Conservation (phyloP, 139 green algal genomes). For the Pseudopediastrum boryanum region DNA sequence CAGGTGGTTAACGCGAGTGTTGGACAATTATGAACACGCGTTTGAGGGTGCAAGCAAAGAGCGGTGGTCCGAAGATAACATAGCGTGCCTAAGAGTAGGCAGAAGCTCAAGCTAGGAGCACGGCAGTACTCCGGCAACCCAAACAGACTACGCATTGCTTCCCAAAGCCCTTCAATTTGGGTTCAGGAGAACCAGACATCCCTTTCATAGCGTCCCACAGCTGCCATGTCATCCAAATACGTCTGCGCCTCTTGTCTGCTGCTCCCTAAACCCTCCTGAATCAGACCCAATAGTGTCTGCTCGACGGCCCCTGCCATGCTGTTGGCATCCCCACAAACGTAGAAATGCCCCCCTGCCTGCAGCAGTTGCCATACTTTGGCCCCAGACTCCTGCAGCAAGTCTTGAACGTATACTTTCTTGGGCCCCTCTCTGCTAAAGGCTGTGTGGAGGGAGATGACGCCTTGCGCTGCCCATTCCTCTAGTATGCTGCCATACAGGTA, state of each 20-base stretch:
- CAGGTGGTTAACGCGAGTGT: too few species aligned
- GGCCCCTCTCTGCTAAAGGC: constrained; percentile 84
- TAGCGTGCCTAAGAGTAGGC: too few species aligned
- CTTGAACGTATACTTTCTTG: constrained; percentile 95
- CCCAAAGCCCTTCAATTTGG: too few species aligned
- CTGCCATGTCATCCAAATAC: constrained; percentile 65
- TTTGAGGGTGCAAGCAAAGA: too few species aligned
- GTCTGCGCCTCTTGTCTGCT: constrained; percentile 28
- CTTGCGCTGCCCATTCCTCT: constrained; percentile 65
- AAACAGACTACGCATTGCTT: too few species aligned
- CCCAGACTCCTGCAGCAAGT: constrained; percentile 73
- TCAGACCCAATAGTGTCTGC: constrained; percentile 48
- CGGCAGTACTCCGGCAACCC: too few species aligned
- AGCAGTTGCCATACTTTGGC: constrained; percentile 79
- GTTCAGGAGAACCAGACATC: constrained; percentile 88
- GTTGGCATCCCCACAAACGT: constrained; percentile 88
- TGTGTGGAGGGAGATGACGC: constrained; percentile 70
- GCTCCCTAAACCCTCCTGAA: neutral
- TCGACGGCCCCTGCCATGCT: constrained; percentile 79
- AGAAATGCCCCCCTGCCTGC: constrained; percentile 78
- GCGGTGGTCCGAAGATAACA: too few species aligned
- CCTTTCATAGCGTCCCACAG: constrained; percentile 72
- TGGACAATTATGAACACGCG: too few species aligned
- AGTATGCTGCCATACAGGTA: constrained; percentile 82
- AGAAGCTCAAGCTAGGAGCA: too few species aligned